These are phyloP conservation scores for Aspergillus nidulans DNA, from an alignment of 495 filamentous ascomycete species.

Conservation along the genomic window DNA sequence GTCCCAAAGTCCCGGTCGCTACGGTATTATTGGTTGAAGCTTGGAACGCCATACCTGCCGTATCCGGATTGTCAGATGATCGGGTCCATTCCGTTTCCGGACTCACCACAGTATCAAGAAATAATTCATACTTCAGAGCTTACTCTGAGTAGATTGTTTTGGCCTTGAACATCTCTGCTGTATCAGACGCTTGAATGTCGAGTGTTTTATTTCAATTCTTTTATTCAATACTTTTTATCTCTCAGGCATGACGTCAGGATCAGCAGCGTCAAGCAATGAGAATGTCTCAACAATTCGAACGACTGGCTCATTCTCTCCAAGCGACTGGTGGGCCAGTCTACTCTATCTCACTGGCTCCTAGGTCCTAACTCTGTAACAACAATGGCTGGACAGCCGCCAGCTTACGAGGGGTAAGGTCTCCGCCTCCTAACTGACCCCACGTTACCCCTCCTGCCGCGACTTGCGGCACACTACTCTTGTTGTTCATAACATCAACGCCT, in stretches of 20 bases:
- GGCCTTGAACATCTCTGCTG: too few relatives aligned
- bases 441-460: conserved; percentile 1
- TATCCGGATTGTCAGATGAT: neutral
- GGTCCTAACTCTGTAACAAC: neutral
- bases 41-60: neutral
- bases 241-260: conserved; percentile 9
- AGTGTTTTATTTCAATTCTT: too few relatives aligned
- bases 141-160: too few relatives aligned
- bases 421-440: neutral
- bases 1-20: neutral
- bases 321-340: neutral
- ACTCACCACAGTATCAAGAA: neutral
- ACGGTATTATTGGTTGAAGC: conserved; percentile 1
- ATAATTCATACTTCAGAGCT: neutral
- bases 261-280: neutral
- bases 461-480: neutral
- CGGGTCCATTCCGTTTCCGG: conserved; percentile 3
- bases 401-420: neutral
- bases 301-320: neutral
- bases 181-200: too few relatives aligned
- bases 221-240: too few relatives aligned
- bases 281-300: conserved; percentile 1
- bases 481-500: neutral
- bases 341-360: neutral
- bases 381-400: conserved; percentile 3